phyloP scores from a whole-genome alignment of 1,284 basidiomycete species.

The Porodaedalea pini region DNA sequence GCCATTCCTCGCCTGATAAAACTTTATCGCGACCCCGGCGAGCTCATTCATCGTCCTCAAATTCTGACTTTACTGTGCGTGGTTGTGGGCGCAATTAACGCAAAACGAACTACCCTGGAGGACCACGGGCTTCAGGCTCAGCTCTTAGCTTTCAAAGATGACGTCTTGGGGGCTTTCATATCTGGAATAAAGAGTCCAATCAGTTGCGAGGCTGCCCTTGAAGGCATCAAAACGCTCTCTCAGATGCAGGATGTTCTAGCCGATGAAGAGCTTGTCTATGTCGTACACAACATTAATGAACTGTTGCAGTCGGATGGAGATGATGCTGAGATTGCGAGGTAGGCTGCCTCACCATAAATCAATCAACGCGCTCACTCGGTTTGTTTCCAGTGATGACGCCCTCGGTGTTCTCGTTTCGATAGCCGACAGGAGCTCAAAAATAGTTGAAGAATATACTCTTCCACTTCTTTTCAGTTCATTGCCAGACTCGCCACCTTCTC shows the following conservation, averaged over 20 bases:
- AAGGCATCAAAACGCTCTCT: slow-evolving; percentile 61
- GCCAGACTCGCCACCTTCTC: slow-evolving; percentile 60
- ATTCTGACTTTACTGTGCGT: slow-evolving; percentile 46
- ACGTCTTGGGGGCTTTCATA: slow-evolving; percentile 64
- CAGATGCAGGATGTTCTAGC: slow-evolving; percentile 61
- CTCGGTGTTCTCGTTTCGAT: slow-evolving; percentile 70
- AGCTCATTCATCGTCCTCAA: slow-evolving; percentile 70
- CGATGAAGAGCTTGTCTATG: slow-evolving; percentile 72
- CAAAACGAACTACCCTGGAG: slow-evolving; percentile 30
- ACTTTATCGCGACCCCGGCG: slow-evolving; percentile 75
- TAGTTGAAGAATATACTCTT: slow-evolving; percentile 74
- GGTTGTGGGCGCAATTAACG: slow-evolving; percentile 50
- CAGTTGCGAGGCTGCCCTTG: slow-evolving; percentile 57
- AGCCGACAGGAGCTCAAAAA: slow-evolving; percentile 56
- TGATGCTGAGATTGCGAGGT: slow-evolving; percentile 59
- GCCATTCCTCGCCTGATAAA: slow-evolving; percentile 70
- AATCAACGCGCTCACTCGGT: not conserved
- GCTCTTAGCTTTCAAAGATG: slow-evolving; percentile 70
- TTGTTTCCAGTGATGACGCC: slow-evolving; percentile 53
- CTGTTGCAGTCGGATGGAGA: slow-evolving; percentile 56
- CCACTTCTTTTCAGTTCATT: slow-evolving; percentile 76
- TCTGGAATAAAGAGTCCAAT: slow-evolving; percentile 56
- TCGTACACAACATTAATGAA: slow-evolving; percentile 76
- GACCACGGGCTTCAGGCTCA: slow-evolving; percentile 34
- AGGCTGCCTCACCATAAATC: slow-evolving; percentile 11